Evolutionary conservation across 495 filamentous ascomycete genomes (phyloP).

Genomic region (Penicillium odoratum): DNA sequence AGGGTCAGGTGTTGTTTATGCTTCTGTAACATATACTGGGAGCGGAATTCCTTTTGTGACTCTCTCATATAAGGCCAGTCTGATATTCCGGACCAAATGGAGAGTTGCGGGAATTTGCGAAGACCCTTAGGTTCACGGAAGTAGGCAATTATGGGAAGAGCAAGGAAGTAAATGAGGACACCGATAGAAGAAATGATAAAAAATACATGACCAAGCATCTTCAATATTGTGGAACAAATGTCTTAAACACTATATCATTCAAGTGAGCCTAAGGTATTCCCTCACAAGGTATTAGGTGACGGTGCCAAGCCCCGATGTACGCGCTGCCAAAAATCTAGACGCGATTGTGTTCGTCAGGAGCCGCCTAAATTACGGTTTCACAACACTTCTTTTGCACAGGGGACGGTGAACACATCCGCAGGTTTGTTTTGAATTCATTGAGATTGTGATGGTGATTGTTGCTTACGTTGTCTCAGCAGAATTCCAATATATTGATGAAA

Average conservation of each 20-base stretch:
- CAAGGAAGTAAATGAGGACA: too few relatives aligned
- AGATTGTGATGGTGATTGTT: too few relatives aligned
- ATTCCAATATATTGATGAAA: conserved; percentile 18
- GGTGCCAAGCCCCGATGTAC: conserved; percentile 15
- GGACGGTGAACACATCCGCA: background rate
- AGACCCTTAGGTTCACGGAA: too few relatives aligned
- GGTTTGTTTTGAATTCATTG: background rate
- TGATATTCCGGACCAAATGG: too few relatives aligned
- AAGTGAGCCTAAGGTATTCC: background rate
- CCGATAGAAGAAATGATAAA: too few relatives aligned
- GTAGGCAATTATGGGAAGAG: too few relatives aligned
- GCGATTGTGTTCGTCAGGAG: conserved; percentile 13
- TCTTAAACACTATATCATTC: background rate
- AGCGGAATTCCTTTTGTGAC: too few relatives aligned
- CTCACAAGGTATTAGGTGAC: conserved; percentile 10
- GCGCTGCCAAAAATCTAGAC: conserved; percentile 14
- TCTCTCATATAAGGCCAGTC: too few relatives aligned
- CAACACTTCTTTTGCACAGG: conserved; percentile 5
- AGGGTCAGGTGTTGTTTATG: too few relatives aligned
- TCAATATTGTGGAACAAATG: conserved; percentile 15
- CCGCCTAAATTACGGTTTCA: conserved; percentile 9
- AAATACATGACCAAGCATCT: too few relatives aligned
- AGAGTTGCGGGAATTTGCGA: too few relatives aligned
- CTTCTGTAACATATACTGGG: too few relatives aligned
- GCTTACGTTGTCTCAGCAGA: background rate